Evolutionary conservation across 169 alveolate genomes (phyloP).

Genomic region (Haemoproteus tartakovskyi): DNA sequence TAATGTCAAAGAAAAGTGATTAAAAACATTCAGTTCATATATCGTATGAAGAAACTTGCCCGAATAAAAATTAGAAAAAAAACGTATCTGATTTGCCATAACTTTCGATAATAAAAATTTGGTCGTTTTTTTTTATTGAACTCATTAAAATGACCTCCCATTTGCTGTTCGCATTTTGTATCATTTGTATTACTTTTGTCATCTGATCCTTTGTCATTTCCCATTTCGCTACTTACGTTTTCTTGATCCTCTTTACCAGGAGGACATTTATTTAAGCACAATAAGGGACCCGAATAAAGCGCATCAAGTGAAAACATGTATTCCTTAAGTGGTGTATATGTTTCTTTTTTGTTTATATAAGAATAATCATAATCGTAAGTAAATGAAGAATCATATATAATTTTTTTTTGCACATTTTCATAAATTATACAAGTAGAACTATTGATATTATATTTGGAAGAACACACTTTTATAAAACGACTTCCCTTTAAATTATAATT

Average conservation of each 20-base stretch:
- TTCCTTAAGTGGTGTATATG: slow-evolving; percentile 39
- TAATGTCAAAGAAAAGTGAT: slow-evolving; percentile 33
- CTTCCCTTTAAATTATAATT: slow-evolving; percentile 46
- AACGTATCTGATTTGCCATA: slow-evolving; percentile 11
- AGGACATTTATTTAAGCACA: slow-evolving; percentile 12
- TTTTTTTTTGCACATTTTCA: slow-evolving; percentile 26
- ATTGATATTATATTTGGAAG: slow-evolving; percentile 25
- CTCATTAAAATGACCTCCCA: not conserved
- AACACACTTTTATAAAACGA: slow-evolving; percentile 26
- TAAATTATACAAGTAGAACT: slow-evolving; percentile 58
- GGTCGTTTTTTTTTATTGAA: not conserved
- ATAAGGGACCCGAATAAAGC: slow-evolving; percentile 23
- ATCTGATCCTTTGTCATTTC: not conserved
- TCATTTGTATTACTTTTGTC: not conserved
- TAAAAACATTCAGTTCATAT: slow-evolving; percentile 48
- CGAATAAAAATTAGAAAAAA: slow-evolving; percentile 11
- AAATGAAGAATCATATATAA: slow-evolving; percentile 49
- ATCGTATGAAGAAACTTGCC: slow-evolving; percentile 1
- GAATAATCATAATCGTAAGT: slow-evolving; percentile 51
- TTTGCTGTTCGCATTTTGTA: not conserved
- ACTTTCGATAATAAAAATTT: slow-evolving; percentile 7
- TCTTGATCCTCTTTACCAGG: not conserved
- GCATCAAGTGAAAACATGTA: slow-evolving; percentile 32
- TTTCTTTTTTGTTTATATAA: slow-evolving; percentile 43
- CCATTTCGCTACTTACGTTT: not conserved